Evolutionary conservation across 176 grass and related monocot species (phyloP), one percentile per base, ranked within the genome.

Genomic region (Pontederia crassipes): DNA sequence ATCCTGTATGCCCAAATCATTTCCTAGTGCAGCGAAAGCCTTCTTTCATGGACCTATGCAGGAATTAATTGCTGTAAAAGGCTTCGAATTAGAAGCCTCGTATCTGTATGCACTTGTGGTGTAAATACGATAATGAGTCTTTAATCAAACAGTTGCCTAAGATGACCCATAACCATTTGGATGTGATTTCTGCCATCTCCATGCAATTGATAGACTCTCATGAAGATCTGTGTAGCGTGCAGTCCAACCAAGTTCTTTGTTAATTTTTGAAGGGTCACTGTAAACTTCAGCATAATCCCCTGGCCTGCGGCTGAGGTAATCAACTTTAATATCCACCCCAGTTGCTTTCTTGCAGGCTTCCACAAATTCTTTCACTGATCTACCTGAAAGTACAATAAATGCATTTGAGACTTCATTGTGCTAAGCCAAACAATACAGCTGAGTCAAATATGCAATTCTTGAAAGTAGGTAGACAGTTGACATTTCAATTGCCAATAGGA

Each of bases 281-380:
- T 85, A 98, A 17, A 98, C 93, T 71, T 92, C 93, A 0, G 93
- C 87, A 18, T 92, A 98, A 55, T 98, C 93, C 18, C 93, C 93
- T 0, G 93, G 82, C 52, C 93, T 84, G 54, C 87, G 87, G 18
- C n/a, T 2, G 17, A 98, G 84, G 53, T 62, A 88, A 0, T 85
- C 79, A 0, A 92, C 79, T 68, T 92, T 92, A 57, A 98, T 89
- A 61, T 60, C 18, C 28, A 58, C 93, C 55, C 93, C 93, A 20
- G 93, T 98, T 45, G 93, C 93, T 40, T 68, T 55, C 61, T 83
- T 98, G 77, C 93, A 98, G 3, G 87, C 93, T 75, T 88, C 79
- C 11, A 98, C 87, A 69, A 98, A 98, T 68, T 98, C 84, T 12
- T 83, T 98, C 45, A 98, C 93, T 32, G 93, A 98, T 69, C 88